Percentiles rank a stretch among this genome's conserved stretches.
Evolutionary conservation across 2,329 filamentous ascomycete species (phyloP).

Genomic region (Aspergillus spinulosporus): DNA sequence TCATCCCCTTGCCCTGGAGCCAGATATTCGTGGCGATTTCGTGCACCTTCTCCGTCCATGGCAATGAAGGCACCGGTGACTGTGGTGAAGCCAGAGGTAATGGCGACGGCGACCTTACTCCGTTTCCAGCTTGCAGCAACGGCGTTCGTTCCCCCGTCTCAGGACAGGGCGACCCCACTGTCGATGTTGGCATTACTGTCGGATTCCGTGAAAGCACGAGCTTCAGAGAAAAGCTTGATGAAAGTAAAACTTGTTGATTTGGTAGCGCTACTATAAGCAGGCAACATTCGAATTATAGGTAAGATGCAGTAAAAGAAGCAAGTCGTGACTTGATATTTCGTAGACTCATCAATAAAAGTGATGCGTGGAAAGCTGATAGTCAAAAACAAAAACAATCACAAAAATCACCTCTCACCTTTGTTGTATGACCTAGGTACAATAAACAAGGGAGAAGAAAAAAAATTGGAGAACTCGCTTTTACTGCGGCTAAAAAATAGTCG

Average conservation of each 20-base stretch:
- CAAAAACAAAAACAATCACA: background rate
- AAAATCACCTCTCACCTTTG: background rate
- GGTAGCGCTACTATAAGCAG: background rate
- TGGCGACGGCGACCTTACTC: background rate
- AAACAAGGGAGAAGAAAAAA: background rate
- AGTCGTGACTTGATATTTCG: background rate
- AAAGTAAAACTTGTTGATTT: no score
- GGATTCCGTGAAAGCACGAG: no score
- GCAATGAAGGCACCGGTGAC: slow-evolving; percentile 19
- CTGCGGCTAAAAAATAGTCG: background rate
- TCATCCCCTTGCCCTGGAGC: slow-evolving; percentile 68
- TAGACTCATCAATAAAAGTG: background rate
- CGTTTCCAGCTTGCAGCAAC: background rate
- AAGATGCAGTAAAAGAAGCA: background rate
- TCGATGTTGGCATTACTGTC: background rate
- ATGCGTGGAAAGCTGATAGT: background rate
- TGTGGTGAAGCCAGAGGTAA: background rate
- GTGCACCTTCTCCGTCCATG: slow-evolving; percentile 24
- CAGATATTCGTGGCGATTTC: slow-evolving; percentile 46
- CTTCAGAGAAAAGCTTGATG: no score
- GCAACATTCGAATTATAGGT: background rate
- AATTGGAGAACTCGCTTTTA: background rate
- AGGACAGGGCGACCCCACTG: background rate
- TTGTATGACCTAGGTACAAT: no score
- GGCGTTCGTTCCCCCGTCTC: slow-evolving; percentile 13